Evolutionary conservation across 2,329 filamentous ascomycete genomes (phyloP).

Genomic region (Diplodia intermedia): DNA sequence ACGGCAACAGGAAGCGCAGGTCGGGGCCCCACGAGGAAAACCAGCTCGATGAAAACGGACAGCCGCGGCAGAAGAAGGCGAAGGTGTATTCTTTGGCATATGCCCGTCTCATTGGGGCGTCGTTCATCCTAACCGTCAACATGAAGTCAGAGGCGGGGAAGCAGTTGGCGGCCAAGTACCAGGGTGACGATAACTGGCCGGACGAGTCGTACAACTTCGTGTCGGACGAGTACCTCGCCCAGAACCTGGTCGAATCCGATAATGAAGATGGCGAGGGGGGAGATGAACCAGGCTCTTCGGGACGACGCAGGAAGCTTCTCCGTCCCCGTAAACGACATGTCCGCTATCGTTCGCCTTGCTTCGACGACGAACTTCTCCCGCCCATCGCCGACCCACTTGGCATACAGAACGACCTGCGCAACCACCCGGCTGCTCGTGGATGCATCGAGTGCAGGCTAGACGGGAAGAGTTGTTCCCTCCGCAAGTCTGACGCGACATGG

Average conservation of each 20-base stretch:
- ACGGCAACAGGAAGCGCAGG: not conserved
- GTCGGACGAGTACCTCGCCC: not conserved
- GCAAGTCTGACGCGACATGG: slow-evolving; percentile 41
- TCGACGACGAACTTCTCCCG: slow-evolving; percentile 7
- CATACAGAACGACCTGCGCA: slow-evolving; percentile 42
- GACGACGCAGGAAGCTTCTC: not conserved
- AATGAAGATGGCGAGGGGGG: not conserved
- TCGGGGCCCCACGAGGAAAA: not conserved
- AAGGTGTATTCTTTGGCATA: not conserved
- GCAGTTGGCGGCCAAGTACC: not conserved
- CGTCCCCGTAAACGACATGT: slow-evolving; percentile 6
- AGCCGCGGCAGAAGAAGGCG: not conserved
- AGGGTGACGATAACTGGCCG: slow-evolving; percentile 16
- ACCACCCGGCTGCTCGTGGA: slow-evolving; percentile 45
- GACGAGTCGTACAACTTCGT: not conserved
- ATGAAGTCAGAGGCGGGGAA: slow-evolving; percentile 36
- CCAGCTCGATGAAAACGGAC: not conserved
- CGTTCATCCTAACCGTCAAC: slow-evolving; percentile 38
- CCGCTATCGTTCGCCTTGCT: not conserved
- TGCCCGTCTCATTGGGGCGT: slow-evolving; percentile 33
- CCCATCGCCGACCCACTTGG: slow-evolving; percentile 39
- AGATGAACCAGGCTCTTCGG: not conserved
- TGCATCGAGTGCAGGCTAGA: slow-evolving; percentile 43
- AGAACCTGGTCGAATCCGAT: not conserved
- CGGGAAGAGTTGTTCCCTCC: slow-evolving; percentile 40